Base-by-base conservation (phyloP, 768 basidiomycete genomes). In the Wakefieldia striispora region DNA sequence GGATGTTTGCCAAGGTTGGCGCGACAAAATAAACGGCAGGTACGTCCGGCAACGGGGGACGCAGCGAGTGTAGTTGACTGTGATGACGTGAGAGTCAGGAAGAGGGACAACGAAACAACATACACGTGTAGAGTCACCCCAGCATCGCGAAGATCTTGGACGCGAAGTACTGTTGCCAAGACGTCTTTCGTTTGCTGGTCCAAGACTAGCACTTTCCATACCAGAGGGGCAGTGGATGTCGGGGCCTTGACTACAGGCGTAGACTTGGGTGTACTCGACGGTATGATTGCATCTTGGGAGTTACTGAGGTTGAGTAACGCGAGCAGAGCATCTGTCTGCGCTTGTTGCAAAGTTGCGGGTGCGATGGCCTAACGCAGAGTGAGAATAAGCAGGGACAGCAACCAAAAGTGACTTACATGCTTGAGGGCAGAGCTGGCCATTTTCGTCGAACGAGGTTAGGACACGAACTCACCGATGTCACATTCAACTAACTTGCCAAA, bases 51-150 rank as follows among this genome's bases (percentile, higher is more conserved):
- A 99, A 73, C 5, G 93, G 80, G 23, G 97, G 97, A 49, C 97
- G 81, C 31, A 82, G 72, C 0, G 93, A 84, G 65, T 97, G 94
- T 6, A 98, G 72, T 75, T 98, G 97, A 55, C 95, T 97, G 55
- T 38, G 49, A 42, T 13, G 23, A 24, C 17, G 45, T 53, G 33
- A 57, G 43, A 17, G 39, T n/a, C 37, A 35, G 20, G 23, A 41
- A 50, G 16, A 10, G 40, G 41, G 40, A 54, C 16, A 24, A 53
- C 27, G 21, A 43, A 29, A 45, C 21, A 47, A 73, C 91, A 60
- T 75, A 97, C 95, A 98, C 93, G 72, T 99, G 97, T 50, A 99
- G 77, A 9, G 97, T 99, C 36, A 99, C 94, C 27, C 97, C 97
- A 42, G 91, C 90, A 62, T 98, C 95, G 48, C 97, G 81, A 54